Evolutionary conservation across 257 asterid species (phyloP), one percentile per base, ranked within the genome.

Genomic region (Scutellaria minor): DNA sequence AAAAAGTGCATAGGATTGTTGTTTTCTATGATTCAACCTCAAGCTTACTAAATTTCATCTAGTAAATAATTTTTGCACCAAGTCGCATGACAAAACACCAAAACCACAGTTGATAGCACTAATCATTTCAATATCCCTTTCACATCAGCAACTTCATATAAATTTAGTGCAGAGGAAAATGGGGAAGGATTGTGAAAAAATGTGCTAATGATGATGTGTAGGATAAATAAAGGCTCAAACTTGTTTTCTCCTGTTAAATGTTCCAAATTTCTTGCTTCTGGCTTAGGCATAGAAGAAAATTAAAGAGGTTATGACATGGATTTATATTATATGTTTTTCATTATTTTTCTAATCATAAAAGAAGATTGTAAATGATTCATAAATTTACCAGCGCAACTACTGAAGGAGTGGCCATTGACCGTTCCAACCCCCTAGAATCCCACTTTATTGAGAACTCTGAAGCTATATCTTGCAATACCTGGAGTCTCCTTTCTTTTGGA

Each of bases 391-490:
- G 91, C 47, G 82, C 69, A 69, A 67, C 68, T 56, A 74, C 64
- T 68, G 85, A 63, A 82, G 93, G 75, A 76, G 81, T 60, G 72
- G 83, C 79, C 95, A 95, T 83, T 82, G 95, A 88, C 86, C 81
- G 79, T 76, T 95, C 89, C 79, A 92, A 88, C 18, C 92, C 96
- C 82, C 58, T 68, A 44, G 82, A 82, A 77, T 95, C 96, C 99
- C 98, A 95, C 71, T 81, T 83, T 74, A 95, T 80, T 64, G 97
- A 87, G 63, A 77, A 90, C 81, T 92, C 97, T 39, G 89, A 83
- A 46, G 96, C 93, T 78, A 95, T 88, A 75, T 88, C 97, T 80
- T 87, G 90, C 91, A 95, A 73, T 50, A 85, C 83, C 79, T 85
- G 87, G 75, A 92, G 74, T 77, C 84, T 88, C 82, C 82, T 83